A percentile compares a stretch with the other conserved stretches of the same genome.
phyloP scores from a whole-genome alignment of 2,329 filamentous ascomycete genomes.

The Botrytis byssoidea region DNA sequence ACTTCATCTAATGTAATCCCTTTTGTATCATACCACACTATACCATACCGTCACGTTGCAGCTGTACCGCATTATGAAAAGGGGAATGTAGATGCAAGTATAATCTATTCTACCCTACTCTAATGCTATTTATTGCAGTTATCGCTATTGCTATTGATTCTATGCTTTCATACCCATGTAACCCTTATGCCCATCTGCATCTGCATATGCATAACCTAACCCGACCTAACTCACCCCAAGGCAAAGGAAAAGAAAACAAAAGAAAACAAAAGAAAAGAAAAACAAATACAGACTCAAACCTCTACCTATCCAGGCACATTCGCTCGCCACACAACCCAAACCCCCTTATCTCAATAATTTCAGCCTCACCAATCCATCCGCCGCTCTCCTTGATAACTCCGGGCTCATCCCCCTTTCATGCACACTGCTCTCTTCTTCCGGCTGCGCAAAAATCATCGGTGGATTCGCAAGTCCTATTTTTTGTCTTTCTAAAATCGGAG shows the following conservation, averaged over 20 bases:
- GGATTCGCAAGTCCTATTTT: not conserved
- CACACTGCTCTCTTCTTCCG: slow-evolving; percentile 13
- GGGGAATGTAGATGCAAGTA: not conserved
- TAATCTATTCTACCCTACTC: not conserved
- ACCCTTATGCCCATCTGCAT: not conserved
- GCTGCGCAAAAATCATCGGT: not conserved
- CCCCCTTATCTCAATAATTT: slow-evolving; percentile 15
- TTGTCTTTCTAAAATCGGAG: not conserved
- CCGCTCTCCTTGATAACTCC: slow-evolving; percentile 48
- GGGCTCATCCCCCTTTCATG: not conserved
- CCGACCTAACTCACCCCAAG: not conserved
- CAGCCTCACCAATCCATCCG: slow-evolving; percentile 49
- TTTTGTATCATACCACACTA: too few species aligned
- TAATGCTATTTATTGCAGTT: not conserved
- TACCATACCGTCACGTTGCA: too few species aligned
- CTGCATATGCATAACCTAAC: not conserved
- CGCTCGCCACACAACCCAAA: not conserved
- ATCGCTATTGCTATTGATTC: not conserved
- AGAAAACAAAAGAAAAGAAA: not conserved
- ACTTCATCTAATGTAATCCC: too few species aligned
- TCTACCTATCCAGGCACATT: not conserved
- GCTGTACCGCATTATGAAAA: not conserved
- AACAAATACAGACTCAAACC: not conserved
- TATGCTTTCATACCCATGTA: not conserved
- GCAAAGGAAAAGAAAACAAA: fast-evolving